Evolutionary conservation across 306 rosid genomes (phyloP), one percentile per base, ranked within the genome.

Genomic region (Cicer chorassanicum): DNA sequence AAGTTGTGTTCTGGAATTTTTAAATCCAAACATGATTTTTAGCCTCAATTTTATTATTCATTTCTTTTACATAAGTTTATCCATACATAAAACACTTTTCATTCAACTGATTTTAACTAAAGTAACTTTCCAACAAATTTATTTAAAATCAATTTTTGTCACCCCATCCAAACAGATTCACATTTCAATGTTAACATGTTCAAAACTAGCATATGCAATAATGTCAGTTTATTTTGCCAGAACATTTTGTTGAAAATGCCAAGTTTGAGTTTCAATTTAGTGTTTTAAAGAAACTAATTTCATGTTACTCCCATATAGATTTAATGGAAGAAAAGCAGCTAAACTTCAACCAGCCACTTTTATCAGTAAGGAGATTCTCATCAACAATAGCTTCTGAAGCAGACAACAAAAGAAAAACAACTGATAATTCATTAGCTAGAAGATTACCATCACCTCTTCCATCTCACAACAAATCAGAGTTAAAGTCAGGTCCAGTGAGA

Each of bases 351-450:
- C 96, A 82, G 83, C 99, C 99, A 15, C 84, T 94, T 85, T 70
- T 94, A 75, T 94, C 99, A 0, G 99, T 94, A 15, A 90, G 99
- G 87, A 82, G 98, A 39, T 81, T 73, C 80, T 76, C 89, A 62
- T 84, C 91, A 13, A 60, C 85, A 54, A 70, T 41, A 15, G 78
- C 91, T 70, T 59, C 81, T 29, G 84, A 83, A 76, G 75, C 81
- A 48, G 82, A 81, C 21, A 57, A 85, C 43, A 84, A 74, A 85
- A 70, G 78, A 67, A 82, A 73, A 56, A 76, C 49, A 4, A 86
- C 78, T 49, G 81, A 84, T 50, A 84, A 83, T 8, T 76, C 93
- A 82, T 43, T 59, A 21, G 82, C 90, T 41, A 86, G 70, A 36
- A 86, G 70, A 36, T 34, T 77, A 70, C 88, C 89, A 70, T 53